Percentiles rank a stretch among this genome's conserved stretches.
Conservation (phyloP, 2,329 filamentous ascomycete species). For the Colletotrichum gloeosporioides region DNA sequence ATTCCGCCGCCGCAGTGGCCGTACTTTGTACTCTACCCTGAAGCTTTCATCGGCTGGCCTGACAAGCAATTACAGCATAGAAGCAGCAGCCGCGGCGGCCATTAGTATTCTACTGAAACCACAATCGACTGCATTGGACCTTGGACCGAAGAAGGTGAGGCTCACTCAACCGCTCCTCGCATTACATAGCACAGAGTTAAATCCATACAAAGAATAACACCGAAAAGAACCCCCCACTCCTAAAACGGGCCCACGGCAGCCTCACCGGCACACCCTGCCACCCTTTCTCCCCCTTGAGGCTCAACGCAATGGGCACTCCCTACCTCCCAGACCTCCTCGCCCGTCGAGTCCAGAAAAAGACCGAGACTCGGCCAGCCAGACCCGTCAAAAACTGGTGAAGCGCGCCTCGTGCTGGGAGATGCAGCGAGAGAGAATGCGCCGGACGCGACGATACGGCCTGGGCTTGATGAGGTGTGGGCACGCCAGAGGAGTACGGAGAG, state of each 20-base stretch:
- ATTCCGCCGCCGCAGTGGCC: not conserved
- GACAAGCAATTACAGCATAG: not conserved
- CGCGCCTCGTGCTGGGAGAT: not conserved
- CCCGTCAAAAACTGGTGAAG: not conserved
- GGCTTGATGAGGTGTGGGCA: not conserved
- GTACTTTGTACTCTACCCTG: not conserved
- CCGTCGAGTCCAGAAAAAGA: slow-evolving; percentile 3
- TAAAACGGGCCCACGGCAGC: not conserved
- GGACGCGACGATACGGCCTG: not conserved
- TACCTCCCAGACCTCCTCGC: not conserved
- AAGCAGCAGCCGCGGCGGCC: not conserved
- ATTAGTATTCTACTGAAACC: not conserved
- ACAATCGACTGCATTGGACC: not conserved
- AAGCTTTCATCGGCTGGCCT: not conserved
- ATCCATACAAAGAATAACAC: not conserved
- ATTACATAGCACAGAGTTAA: not conserved
- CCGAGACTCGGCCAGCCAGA: slow-evolving; percentile 17
- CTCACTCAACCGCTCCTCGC: not conserved
- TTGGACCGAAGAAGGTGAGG: not conserved
- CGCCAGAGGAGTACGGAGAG: not conserved
- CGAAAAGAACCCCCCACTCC: not conserved
- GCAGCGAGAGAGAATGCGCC: not conserved
- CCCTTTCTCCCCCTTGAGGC: not conserved
- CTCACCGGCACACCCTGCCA: not conserved
- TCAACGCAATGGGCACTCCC: not conserved